Evolutionary conservation across 2,329 filamentous ascomycete species (phyloP).

Genomic region (Aspergillus niger): DNA sequence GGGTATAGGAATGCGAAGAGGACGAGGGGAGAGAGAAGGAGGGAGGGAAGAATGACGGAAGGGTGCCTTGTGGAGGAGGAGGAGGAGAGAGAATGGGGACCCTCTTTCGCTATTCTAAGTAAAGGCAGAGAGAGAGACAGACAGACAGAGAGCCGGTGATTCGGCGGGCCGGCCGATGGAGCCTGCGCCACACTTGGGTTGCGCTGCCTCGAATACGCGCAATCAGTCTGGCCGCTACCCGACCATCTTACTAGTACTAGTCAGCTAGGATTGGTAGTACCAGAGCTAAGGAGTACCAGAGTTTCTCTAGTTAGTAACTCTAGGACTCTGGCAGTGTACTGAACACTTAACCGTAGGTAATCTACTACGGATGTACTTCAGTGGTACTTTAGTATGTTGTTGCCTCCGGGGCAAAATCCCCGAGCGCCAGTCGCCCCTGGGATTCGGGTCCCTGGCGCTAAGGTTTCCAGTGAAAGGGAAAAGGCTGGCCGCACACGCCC

Average conservation of each 20-base stretch:
- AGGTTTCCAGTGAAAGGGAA: neutral
- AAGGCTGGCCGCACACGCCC: neutral
- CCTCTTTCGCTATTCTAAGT: too few relatives aligned
- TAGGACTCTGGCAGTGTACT: too few relatives aligned
- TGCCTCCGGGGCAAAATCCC: neutral
- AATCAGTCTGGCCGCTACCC: constrained; percentile 14
- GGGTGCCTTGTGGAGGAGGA: constrained; percentile 14
- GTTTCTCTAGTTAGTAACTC: too few relatives aligned
- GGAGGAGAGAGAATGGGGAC: neutral
- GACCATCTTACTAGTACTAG: neutral
- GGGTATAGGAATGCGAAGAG: constrained; percentile 8
- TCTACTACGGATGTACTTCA: neutral
- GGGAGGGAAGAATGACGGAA: constrained; percentile 22
- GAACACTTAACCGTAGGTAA: neutral
- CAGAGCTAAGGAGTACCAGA: neutral
- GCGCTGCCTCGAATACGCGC: constrained; percentile 17
- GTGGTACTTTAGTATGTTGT: neutral
- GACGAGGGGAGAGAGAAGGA: constrained; percentile 11
- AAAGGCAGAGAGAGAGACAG: neutral
- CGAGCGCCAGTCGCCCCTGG: neutral
- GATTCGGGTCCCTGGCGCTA: neutral
- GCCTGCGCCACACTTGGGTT: constrained; percentile 29
- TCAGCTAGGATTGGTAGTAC: neutral
- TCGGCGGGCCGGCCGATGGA: constrained; percentile 14
- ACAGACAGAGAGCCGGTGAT: neutral